A percentile compares a stretch with the other conserved stretches of the same genome.
Conservation (phyloP, 2,329 filamentous ascomycete species). For the Fonsecaea nubica region DNA sequence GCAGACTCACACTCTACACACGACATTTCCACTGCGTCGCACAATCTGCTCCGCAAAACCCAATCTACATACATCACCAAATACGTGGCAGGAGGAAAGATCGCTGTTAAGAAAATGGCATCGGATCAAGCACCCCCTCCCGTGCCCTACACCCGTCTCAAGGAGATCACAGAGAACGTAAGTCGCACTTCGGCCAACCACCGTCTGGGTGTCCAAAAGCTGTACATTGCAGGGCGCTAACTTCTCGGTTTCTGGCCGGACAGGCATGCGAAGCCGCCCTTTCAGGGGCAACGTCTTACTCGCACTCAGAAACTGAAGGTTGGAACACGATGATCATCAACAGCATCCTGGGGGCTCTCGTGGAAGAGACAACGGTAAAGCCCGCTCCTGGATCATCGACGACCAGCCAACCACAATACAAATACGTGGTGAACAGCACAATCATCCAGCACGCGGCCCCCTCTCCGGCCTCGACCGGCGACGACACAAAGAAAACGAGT, state of each 20-base stretch:
- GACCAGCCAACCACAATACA: slow-evolving; percentile 68
- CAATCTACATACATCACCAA: slow-evolving; percentile 24
- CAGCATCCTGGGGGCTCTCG: slow-evolving; percentile 53
- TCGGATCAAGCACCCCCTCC: slow-evolving; percentile 61
- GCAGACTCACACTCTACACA: not conserved
- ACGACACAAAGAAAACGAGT: slow-evolving; percentile 62
- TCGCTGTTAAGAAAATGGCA: slow-evolving; percentile 35
- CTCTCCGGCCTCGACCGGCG: slow-evolving; percentile 58
- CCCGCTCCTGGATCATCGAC: slow-evolving; percentile 45
- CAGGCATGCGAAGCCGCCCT: slow-evolving; percentile 85
- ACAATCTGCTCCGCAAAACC: slow-evolving; percentile 19
- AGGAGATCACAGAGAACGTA: slow-evolving; percentile 86
- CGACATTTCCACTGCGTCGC: not conserved
- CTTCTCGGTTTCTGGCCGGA: not conserved
- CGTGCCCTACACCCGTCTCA: slow-evolving; percentile 75
- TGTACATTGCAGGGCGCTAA: slow-evolving; percentile 3
- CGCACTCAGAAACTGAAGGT: slow-evolving; percentile 79
- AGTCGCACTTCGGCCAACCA: slow-evolving; percentile 43
- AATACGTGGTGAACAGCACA: slow-evolving; percentile 97
- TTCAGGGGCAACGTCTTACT: slow-evolving; percentile 76
- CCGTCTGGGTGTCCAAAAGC: not conserved
- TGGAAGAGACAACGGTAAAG: slow-evolving; percentile 50
- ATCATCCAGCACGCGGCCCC: slow-evolving; percentile 85
- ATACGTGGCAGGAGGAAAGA: slow-evolving; percentile 25
- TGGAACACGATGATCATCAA: slow-evolving; percentile 97